Conservation (phyloP, 371 early-diverging fungal species). For the Haplosporangium sp. region DNA sequence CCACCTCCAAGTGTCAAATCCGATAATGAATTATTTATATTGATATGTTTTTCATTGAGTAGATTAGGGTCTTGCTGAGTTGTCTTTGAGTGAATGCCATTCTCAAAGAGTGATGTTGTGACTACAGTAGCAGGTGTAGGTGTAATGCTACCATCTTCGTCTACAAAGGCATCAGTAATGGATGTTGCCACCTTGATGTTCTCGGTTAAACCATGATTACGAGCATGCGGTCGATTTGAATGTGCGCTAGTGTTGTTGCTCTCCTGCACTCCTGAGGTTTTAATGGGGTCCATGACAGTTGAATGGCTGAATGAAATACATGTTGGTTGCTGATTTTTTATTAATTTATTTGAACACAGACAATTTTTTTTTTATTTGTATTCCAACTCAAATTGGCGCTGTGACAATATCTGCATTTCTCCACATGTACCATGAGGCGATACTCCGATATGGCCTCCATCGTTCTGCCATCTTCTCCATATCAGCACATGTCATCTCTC, state of each 20-base stretch:
- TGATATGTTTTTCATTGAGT: background rate
- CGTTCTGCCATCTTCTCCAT: constrained; percentile 61
- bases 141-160: constrained; percentile 41
- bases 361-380: too few species aligned
- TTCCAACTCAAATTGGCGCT: constrained; percentile 22
- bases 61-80: constrained; percentile 7
- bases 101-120: constrained; percentile 29
- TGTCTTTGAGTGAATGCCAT: constrained; percentile 19
- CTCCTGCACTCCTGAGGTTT: constrained; percentile 9
- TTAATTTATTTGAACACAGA: too few species aligned
- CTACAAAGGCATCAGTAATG: constrained; percentile 19
- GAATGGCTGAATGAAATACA: background rate
- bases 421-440: constrained; percentile 81
- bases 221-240: background rate
- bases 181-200: constrained; percentile 26
- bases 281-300: constrained; percentile 9
- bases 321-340: background rate
- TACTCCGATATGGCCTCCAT: constrained; percentile 74
- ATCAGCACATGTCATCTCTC: constrained; percentile 59
- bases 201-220: constrained; percentile 5
- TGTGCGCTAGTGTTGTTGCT: background rate
- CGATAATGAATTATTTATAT: background rate
- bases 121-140: constrained; percentile 21
- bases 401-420: constrained; percentile 40
- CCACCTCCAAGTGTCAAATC: background rate